These are phyloP conservation scores for Lepidium aucheri DNA, from an alignment of 345 rosid genomes.

Conservation along the genomic window DNA sequence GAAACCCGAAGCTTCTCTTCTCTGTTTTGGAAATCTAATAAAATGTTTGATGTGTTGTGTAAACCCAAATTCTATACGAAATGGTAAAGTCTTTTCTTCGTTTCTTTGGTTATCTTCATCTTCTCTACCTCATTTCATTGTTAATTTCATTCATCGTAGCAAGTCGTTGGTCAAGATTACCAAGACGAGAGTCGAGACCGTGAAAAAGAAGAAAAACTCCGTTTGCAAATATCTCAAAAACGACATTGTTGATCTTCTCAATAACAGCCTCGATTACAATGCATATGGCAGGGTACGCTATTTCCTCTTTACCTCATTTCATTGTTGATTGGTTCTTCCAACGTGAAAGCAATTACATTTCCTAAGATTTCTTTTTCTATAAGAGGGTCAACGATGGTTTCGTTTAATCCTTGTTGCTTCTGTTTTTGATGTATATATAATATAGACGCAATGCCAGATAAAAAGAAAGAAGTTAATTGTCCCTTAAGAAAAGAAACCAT, in stretches of 20 bases:
- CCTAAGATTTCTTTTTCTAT: background rate
- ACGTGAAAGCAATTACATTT: constrained; percentile 1
- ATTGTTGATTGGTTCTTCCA: background rate
- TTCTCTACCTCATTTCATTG: too few species aligned
- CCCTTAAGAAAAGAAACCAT: too few species aligned
- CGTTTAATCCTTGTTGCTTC: background rate
- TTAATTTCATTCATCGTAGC: constrained; percentile 25
- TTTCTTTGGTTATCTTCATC: background rate
- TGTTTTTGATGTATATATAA: background rate
- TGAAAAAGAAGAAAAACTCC: constrained; percentile 64
- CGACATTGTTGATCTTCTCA: constrained; percentile 83
- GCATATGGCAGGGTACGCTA: constrained; percentile 72
- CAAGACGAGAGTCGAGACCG: constrained; percentile 53
- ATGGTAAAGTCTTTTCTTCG: constrained; percentile 6
- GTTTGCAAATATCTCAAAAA: constrained; percentile 56
- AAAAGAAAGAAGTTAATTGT: too few species aligned
- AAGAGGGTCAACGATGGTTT: constrained; percentile 5
- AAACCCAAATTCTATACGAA: constrained; percentile 27
- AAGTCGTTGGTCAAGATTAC: constrained; percentile 48
- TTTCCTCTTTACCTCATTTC: background rate
- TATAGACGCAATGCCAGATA: background rate
- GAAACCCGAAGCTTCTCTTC: background rate
- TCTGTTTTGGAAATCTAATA: background rate
- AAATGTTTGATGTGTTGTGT: constrained; percentile 15
- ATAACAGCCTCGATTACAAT: constrained; percentile 44